Evolutionary conservation across 345 rosid species (phyloP).

Genomic region (Eucalyptus polybractea): DNA sequence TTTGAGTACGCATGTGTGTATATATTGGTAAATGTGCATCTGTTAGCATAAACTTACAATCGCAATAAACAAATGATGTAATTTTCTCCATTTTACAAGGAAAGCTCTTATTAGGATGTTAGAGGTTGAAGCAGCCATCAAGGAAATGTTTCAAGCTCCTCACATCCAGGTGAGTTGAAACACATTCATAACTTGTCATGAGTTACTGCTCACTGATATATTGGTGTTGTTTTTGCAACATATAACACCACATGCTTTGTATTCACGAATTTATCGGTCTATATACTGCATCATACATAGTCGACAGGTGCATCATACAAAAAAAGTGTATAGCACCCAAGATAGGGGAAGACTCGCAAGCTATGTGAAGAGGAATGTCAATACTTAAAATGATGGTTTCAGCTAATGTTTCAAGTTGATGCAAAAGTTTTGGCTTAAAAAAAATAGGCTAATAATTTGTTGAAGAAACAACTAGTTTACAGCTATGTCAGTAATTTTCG

Average conservation of each 20-base stretch:
- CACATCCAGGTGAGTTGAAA: constrained; percentile 69
- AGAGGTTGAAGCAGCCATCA: constrained; percentile 81
- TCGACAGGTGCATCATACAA: neutral
- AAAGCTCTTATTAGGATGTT: constrained; percentile 54
- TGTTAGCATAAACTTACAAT: neutral
- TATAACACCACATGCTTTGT: neutral
- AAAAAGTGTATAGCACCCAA: neutral
- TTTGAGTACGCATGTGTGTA: neutral
- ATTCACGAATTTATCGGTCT: neutral
- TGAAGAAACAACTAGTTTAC: neutral
- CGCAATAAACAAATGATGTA: neutral
- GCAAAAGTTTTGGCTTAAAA: neutral
- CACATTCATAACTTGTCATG: neutral
- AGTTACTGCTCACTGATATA: neutral
- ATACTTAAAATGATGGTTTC: neutral
- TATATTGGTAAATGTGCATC: neutral
- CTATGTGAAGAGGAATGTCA: neutral
- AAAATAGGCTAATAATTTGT: neutral
- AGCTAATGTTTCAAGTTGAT: neutral
- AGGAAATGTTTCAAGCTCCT: constrained; percentile 97
- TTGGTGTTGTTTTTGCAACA: neutral
- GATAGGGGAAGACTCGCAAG: neutral
- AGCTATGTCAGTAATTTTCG: rapidly evolving
- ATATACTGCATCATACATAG: neutral
- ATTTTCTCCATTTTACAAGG: constrained; percentile 13